Conservation (phyloP, 352 stramenopile genomes). For the Lagenidium giganteum region DNA sequence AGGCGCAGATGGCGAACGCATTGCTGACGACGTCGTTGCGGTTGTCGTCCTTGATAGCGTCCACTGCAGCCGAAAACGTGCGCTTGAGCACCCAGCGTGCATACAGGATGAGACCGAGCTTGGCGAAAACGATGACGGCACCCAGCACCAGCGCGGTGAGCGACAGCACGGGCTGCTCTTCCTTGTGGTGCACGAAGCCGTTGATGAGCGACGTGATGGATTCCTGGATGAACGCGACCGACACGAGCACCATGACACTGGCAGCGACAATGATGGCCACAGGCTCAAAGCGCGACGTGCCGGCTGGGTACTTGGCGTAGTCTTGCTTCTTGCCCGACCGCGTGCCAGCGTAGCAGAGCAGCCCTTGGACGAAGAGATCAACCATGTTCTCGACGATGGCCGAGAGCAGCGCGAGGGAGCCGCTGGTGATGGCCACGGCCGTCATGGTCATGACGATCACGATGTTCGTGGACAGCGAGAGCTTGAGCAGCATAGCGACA, state of each 20-base stretch:
- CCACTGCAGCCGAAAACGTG: constrained; percentile 39
- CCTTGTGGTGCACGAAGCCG: constrained; percentile 41
- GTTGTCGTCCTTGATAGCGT: constrained; percentile 88
- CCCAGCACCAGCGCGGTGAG: constrained; percentile 83
- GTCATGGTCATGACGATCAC: constrained; percentile 66
- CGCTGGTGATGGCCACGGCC: constrained; percentile 61
- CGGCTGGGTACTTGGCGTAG: constrained; percentile 90
- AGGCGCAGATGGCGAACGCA: constrained; percentile 80
- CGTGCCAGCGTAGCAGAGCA: constrained; percentile 89
- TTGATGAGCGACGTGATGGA: constrained; percentile 39
- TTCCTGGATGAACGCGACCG: constrained; percentile 79
- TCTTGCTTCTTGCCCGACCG: constrained; percentile 62
- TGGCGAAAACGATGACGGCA: constrained; percentile 48
- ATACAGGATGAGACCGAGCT: constrained; percentile 67
- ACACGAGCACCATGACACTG: constrained; percentile 89
- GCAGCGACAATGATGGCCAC: constrained; percentile 90
- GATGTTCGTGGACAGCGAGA: constrained; percentile 58
- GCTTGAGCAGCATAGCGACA: constrained; percentile 42
- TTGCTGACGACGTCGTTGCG: constrained; percentile 94
- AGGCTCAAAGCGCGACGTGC: constrained; percentile 88
- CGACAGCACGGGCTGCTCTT: constrained; percentile 81
- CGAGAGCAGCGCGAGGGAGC: constrained; percentile 88
- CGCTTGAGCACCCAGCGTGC: constrained; percentile 49
- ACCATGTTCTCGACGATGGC: constrained; percentile 90
- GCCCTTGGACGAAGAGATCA: constrained; percentile 88